phyloP scores from a whole-genome alignment of 2,329 filamentous ascomycete genomes.

The Leptoxyphium fumago region DNA sequence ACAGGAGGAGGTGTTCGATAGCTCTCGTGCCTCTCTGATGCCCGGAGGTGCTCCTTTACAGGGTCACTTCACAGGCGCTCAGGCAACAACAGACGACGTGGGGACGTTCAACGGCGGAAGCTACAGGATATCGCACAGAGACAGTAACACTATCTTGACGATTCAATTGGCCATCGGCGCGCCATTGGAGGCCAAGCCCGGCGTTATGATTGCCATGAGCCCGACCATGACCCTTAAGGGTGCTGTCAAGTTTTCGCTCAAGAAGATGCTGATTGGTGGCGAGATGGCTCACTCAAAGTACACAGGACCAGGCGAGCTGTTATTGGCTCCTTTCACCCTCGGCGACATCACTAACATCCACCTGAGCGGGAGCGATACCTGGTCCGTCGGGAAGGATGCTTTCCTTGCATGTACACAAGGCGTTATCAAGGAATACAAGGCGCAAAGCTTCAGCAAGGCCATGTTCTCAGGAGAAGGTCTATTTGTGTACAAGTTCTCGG shows the following conservation, averaged over 20 bases:
- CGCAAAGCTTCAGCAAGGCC: constrained; percentile 69
- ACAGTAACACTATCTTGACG: constrained; percentile 79
- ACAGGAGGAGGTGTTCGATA: constrained; percentile 16
- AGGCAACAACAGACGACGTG: constrained; percentile 59
- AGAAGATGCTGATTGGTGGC: constrained; percentile 74
- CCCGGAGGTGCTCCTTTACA: constrained; percentile 27
- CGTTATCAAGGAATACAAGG: constrained; percentile 73
- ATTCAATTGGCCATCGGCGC: constrained; percentile 81
- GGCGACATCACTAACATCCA: constrained; percentile 77
- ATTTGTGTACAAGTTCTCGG: constrained; percentile 76
- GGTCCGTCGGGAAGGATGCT: constrained; percentile 75
- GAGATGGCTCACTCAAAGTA: constrained; percentile 67
- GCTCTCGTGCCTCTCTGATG: constrained; percentile 15
- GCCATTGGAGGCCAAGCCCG: constrained; percentile 66
- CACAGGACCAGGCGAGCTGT: constrained; percentile 79
- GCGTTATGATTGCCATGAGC: constrained; percentile 91
- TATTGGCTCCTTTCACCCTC: constrained; percentile 64
- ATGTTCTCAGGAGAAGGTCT: constrained; percentile 89
- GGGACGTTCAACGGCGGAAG: constrained; percentile 96
- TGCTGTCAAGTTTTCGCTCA: constrained; percentile 69
- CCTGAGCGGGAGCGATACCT: constrained; percentile 55
- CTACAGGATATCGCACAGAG: constrained; percentile 82
- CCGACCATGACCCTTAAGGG: constrained; percentile 75
- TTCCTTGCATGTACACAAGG: constrained; percentile 78
- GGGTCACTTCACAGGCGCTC: constrained; percentile 49